A percentile compares a stretch with the other conserved stretches of the same genome.
Evolutionary conservation across 352 stramenopile genomes (phyloP).

Genomic region (Globisporangium megalacanthum): DNA sequence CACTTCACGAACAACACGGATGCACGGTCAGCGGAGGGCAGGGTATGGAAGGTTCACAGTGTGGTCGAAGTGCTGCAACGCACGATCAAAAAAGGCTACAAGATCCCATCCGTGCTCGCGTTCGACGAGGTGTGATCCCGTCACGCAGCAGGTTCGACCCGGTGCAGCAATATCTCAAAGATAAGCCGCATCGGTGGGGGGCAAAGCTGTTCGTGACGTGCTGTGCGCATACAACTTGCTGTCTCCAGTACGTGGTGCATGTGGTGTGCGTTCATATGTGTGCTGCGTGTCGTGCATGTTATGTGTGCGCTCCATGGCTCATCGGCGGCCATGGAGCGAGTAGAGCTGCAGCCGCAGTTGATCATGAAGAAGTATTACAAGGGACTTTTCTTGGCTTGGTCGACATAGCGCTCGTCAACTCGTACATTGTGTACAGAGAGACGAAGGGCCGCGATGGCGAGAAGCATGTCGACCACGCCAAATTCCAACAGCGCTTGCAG

Average conservation of each 20-base stretch:
- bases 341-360: no score
- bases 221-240: neutral
- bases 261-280: neutral
- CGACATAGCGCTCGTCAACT: constrained; percentile 1
- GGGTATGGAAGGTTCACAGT: constrained; percentile 4
- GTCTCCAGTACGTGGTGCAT: neutral
- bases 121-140: neutral
- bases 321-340: neutral
- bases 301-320: neutral
- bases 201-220: constrained; percentile 2
- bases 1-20: constrained; percentile 8
- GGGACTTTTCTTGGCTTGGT: neutral
- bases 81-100: neutral
- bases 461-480: neutral
- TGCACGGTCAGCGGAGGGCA: neutral
- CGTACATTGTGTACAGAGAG: neutral
- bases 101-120: neutral
- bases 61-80: neutral
- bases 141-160: neutral
- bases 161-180: neutral
- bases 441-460: neutral
- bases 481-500: neutral
- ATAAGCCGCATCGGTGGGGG: neutral
- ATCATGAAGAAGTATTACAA: neutral
- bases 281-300: neutral